phyloP scores from a whole-genome alignment of 306 rosid species.

The Aeschynomene evenia region DNA sequence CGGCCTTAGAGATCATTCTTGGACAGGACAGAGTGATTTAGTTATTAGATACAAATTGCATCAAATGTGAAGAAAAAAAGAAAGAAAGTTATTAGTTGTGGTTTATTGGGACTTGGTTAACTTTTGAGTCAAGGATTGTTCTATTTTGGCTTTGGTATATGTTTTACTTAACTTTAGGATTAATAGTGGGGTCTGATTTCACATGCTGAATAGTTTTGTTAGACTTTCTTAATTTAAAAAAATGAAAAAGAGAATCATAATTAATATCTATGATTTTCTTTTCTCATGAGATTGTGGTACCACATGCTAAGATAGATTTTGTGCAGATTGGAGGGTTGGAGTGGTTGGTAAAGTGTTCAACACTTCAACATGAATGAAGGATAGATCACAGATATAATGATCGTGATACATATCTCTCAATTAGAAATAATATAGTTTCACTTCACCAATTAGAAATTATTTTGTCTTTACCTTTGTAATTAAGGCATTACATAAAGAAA shows the following conservation, averaged over 20 bases:
- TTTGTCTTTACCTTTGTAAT: neutral
- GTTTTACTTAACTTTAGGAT: constrained; percentile 19
- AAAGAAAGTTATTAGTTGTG: neutral
- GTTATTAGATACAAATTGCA: constrained; percentile 21
- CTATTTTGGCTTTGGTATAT: neutral
- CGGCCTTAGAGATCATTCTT: neutral
- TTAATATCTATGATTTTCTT: constrained; percentile 4
- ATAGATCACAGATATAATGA: too few relatives aligned
- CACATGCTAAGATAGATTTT: neutral
- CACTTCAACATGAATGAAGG: constrained; percentile 8
- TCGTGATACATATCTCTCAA: constrained; percentile 3
- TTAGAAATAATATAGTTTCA: neutral
- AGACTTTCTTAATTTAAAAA: constrained; percentile 18
- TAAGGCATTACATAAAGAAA: too few relatives aligned
- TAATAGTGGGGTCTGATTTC: constrained; percentile 1
- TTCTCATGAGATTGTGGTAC: neutral
- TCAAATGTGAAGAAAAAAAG: neutral
- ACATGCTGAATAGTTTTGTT: constrained; percentile 10
- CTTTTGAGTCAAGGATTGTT: constrained; percentile 5
- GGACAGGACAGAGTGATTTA: neutral
- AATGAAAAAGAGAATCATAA: constrained; percentile 1
- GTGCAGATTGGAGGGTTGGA: neutral
- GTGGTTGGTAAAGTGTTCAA: neutral
- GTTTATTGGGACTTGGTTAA: neutral
- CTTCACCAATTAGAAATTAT: neutral